Percentiles rank a stretch among this genome's conserved stretches.
phyloP scores from a whole-genome alignment of 75 land plant species.

The Pseudotsuga menziesii region DNA sequence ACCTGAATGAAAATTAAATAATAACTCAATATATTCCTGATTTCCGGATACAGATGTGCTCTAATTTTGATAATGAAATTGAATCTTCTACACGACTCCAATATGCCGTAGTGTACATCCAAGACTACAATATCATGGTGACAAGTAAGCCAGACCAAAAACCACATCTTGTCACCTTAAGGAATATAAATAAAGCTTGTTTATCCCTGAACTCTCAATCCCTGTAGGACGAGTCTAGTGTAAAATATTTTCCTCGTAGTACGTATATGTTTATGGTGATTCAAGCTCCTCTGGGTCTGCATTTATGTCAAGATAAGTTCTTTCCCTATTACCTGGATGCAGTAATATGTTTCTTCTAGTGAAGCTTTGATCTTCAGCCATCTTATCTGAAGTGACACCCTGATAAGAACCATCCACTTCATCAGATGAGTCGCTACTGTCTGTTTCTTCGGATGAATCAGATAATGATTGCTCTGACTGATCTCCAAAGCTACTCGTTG shows the following conservation, averaged over 20 bases:
- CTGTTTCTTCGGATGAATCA: constrained; percentile 1
- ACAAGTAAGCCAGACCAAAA: background rate
- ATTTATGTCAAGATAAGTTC: constrained; percentile 10
- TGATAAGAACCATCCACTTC: constrained; percentile 1
- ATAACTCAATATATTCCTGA: background rate
- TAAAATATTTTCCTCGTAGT: background rate
- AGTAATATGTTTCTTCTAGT: constrained; percentile 2
- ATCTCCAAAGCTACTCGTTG: background rate
- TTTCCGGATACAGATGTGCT: background rate
- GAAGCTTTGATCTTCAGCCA: background rate
- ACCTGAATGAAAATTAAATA: background rate
- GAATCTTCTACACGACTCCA: background rate
- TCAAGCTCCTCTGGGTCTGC: constrained; percentile 9
- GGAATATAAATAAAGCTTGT: background rate
- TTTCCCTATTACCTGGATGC: constrained; percentile 1
- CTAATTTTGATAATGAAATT: background rate
- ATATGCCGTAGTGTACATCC: background rate
- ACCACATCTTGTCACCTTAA: background rate
- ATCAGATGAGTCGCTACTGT: background rate
- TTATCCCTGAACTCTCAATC: background rate
- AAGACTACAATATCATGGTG: background rate
- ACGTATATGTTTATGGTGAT: background rate
- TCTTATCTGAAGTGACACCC: constrained; percentile 1
- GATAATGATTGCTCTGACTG: constrained; percentile 3
- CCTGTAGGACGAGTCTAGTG: background rate